Evolutionary conservation across 108 stramenopile species (phyloP), one percentile per base, ranked within the genome.

Genomic region (Pseudonitzschia delicatissima): DNA sequence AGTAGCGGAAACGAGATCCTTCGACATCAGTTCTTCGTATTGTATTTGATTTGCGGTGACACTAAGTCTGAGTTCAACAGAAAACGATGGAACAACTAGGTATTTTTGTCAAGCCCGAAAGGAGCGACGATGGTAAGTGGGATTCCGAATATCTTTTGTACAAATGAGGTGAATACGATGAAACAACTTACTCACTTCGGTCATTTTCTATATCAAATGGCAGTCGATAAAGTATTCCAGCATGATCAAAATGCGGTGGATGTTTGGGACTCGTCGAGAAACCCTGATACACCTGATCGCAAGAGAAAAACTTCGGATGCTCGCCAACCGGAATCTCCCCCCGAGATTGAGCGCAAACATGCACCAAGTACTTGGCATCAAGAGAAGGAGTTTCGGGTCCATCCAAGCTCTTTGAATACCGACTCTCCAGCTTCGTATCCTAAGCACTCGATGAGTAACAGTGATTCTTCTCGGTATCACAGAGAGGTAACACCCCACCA

Each of bases 381-480:
- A 11, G 70, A 82, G 27, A 77, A 74, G 39, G 62, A 77, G 25
- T 62, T 57, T 28, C 29, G 37, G 20, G 36, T 60, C 35, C 72
- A 77, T 59, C 65, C 45, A 50, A 71, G 55, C 20, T 49, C 67
- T 7, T 73, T 80, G 78, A 76, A 79, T 18, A 78, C 71, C 13
- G 76, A 77, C 35, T 84, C 83, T 48, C 83, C 83, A 18, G 68
- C 78, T 23, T 77, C 83, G 8, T 84, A 77, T 55, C 83, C 74
- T 28, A 84, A 77, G 66, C 76, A 84, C 64, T 63, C 79, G 27
- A 72, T 84, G 69, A 18, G 60, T 2, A 20, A 37, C 21, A 12
- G 2, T 42, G 83, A 77, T 35, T 65, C 77, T 4, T 53, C 71
- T 11, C 62, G 68, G 11, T 68, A 65, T 45, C 64, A 50, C 29